Evolutionary conservation across 495 filamentous ascomycete genomes (phyloP).

Genomic region (Aspergillus bridgeri): DNA sequence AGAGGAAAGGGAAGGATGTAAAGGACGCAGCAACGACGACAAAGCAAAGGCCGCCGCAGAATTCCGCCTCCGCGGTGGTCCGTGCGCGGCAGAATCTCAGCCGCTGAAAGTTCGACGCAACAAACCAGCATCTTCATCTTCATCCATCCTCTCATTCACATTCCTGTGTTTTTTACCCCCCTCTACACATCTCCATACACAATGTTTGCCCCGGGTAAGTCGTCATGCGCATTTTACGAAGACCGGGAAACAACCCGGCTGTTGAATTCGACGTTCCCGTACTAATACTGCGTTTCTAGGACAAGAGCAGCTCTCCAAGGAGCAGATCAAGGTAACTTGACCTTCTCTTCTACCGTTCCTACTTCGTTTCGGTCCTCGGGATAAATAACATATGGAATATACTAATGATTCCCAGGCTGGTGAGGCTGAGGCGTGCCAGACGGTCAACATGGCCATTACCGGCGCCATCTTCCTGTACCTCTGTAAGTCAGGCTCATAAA

Average conservation of each 20-base stretch:
- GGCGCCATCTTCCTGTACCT: conserved; percentile 72
- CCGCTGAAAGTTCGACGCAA: not conserved
- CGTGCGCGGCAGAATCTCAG: conserved; percentile 17
- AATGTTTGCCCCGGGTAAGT: conserved; percentile 47
- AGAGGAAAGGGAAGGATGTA: conserved; percentile 2
- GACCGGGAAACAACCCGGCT: not conserved
- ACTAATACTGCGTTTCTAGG: conserved; percentile 19
- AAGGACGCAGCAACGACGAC: not conserved
- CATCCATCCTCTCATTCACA: conserved; percentile 4
- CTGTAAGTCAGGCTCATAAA: conserved; percentile 54
- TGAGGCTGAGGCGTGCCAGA: conserved; percentile 68
- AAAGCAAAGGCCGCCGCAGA: conserved; percentile 2
- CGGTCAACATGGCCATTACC: conserved; percentile 59
- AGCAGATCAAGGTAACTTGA: conserved; percentile 41
- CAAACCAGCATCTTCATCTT: not conserved
- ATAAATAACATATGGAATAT: not conserved
- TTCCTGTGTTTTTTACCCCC: not conserved
- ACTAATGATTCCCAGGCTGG: conserved; percentile 40
- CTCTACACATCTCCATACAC: conserved; percentile 15
- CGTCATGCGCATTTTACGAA: not conserved
- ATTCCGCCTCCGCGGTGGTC: conserved; percentile 21
- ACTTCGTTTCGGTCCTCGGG: not conserved
- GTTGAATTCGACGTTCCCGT: not conserved
- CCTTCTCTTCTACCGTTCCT: not conserved
- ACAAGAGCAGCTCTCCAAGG: conserved; percentile 46